Percentiles rank a stretch among this genome's conserved stretches.
Evolutionary conservation across 1,284 basidiomycete species (phyloP).

Genomic region (Apiotrichum laibachii): DNA sequence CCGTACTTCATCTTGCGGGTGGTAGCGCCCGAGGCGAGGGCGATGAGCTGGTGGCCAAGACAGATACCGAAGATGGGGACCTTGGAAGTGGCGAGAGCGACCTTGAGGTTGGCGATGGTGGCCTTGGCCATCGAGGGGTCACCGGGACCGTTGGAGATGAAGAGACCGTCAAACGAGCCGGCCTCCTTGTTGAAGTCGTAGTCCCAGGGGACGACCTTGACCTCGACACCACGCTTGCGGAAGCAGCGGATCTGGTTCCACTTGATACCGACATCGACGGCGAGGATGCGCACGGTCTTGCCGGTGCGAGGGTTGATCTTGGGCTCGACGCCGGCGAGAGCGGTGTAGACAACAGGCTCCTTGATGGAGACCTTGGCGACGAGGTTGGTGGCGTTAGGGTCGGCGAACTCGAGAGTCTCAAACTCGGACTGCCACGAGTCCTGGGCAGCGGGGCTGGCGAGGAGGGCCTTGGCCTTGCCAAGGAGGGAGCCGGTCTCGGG

Average conservation of each 20-base stretch:
- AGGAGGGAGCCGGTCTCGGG: slow-evolving; percentile 32
- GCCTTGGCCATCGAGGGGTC: slow-evolving; percentile 82
- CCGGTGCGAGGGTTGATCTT: slow-evolving; percentile 72
- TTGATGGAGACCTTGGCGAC: slow-evolving; percentile 82
- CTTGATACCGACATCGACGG: slow-evolving; percentile 98
- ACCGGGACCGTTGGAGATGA: slow-evolving; percentile 97
- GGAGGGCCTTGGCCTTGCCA: slow-evolving; percentile 28
- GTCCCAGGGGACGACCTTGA: slow-evolving; percentile 97
- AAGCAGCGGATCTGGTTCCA: slow-evolving; percentile 99
- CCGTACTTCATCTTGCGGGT: slow-evolving; percentile 99
- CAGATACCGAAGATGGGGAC: slow-evolving; percentile 98
- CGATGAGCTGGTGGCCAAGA: slow-evolving; percentile 95
- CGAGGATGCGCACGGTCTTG: slow-evolving; percentile 78
- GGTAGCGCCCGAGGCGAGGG: slow-evolving; percentile 86
- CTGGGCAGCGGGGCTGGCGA: slow-evolving; percentile 30
- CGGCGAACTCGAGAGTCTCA: slow-evolving; percentile 74
- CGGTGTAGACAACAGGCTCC: slow-evolving; percentile 67
- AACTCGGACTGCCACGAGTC: slow-evolving; percentile 74
- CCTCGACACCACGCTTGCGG: slow-evolving; percentile 83
- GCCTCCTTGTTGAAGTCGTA: slow-evolving; percentile 79
- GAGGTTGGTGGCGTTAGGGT: slow-evolving; percentile 87
- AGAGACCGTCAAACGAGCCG: slow-evolving; percentile 89
- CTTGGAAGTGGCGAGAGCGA: slow-evolving; percentile 69
- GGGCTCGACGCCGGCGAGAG: slow-evolving; percentile 54
- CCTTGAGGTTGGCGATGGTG: slow-evolving; percentile 70